Base-by-base conservation (phyloP, 2,329 filamentous ascomycete genomes). In the Myriosclerotinia curreyana region DNA sequence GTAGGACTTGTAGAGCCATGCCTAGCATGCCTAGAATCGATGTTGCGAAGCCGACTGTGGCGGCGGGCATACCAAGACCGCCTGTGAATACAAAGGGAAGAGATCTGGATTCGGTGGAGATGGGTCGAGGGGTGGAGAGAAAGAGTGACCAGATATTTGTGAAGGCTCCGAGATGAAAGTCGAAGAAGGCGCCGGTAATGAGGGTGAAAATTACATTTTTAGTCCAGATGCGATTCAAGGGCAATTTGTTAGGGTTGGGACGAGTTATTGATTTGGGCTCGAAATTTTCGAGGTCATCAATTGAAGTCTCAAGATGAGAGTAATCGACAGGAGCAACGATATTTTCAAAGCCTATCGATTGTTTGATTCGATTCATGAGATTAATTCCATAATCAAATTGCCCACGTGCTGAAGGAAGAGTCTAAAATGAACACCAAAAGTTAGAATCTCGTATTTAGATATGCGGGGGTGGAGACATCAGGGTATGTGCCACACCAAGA, bases 21-120 rank as follows among this genome's bases (percentile, higher is more conserved):
- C 88, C 89, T 36, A 91, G 79, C 40, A 88, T 75, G 9, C 89
- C 89, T 4, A 91, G 83, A 68, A 90, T 84, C 5, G 87, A 86
- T 36, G 87, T 89, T 9, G 87, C 87, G 50, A 88, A 77, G 42
- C 88, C 88, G 54, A 91, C 87, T 0, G 83, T 84, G 0, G 83
- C 79, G 0, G 87, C 83, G 0, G 85, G 82, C 76, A 91, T 86
- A 28, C 86, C 87, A 1, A 91, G 79, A 1, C 89, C 89, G 38
- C 88, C 87, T 2, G 83, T 83, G 70, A 90, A 74, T 71, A 68
- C 78, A 48, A 71, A 69, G 15, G 66, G 67, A 11, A 70, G 64
- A 78, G 60, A 60, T 44, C 34, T 46, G 14, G 38, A 49, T 40
- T 55, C 40, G 12, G 54, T 50, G 7, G 28, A 49, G 5, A 59